Percentiles rank a stretch among this genome's conserved stretches.
Evolutionary conservation across 192 early-diverging fungal species (phyloP).

Genomic region (Backusella psychrophila): DNA sequence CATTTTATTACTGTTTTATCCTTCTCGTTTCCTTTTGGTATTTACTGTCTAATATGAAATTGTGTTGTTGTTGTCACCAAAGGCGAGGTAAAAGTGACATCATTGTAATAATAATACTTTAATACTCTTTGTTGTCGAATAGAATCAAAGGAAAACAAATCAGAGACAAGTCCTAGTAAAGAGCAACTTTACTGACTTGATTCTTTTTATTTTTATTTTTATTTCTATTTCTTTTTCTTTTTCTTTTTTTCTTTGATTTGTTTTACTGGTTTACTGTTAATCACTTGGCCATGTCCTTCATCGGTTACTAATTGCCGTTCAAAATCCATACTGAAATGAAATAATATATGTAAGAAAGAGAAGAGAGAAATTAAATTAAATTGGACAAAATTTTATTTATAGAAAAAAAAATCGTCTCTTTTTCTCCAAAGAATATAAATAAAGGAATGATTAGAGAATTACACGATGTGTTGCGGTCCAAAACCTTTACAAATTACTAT

Average conservation of each 20-base stretch:
- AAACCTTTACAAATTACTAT: background rate
- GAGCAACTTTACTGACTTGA: background rate
- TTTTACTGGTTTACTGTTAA: background rate
- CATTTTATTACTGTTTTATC: background rate
- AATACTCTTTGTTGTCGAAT: slow-evolving; percentile 52
- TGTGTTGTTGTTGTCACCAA: slow-evolving; percentile 45
- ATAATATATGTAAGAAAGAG: background rate
- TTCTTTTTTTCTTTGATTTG: background rate
- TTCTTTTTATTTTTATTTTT: background rate
- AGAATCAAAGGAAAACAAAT: slow-evolving; percentile 47
- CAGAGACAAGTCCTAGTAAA: slow-evolving; percentile 37
- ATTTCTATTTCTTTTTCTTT: background rate
- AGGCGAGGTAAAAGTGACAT: slow-evolving; percentile 48
- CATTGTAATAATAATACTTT: slow-evolving; percentile 48
- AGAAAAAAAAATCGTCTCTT: too few species aligned
- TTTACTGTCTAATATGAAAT: slow-evolving; percentile 50
- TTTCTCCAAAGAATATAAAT: too few species aligned
- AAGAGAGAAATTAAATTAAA: background rate
- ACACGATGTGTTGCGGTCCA: background rate
- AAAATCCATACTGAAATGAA: background rate
- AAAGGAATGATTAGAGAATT: too few species aligned
- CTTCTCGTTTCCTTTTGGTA: background rate
- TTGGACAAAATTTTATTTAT: too few species aligned
- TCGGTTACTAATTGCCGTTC: background rate
- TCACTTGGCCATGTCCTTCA: background rate